Conservation (phyloP, 2,329 filamentous ascomycete species). For the Xylariaceae sp. region DNA sequence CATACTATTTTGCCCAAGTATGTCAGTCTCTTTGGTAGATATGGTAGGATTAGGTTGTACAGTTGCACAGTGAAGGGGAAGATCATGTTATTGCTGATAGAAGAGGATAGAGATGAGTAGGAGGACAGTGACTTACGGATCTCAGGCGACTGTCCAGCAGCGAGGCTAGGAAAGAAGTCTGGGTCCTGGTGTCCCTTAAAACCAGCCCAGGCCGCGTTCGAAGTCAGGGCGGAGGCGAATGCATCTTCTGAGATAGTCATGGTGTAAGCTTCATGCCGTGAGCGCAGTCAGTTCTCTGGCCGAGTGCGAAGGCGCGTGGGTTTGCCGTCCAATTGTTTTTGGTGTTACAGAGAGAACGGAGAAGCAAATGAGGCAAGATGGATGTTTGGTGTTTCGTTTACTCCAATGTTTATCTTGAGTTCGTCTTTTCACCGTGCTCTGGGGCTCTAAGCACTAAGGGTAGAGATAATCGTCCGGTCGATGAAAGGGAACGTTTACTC, state of each 20-base stretch:
- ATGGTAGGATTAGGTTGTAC: no score
- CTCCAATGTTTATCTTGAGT: no score
- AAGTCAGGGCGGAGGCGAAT: slow-evolving; percentile 60
- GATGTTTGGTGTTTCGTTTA: no score
- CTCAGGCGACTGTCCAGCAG: slow-evolving; percentile 61
- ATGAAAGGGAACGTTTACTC: slow-evolving; percentile 7
- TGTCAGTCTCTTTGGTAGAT: slow-evolving; percentile 7
- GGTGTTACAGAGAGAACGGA: no score
- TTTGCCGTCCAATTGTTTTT: no score
- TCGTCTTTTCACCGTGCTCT: no score
- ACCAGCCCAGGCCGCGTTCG: slow-evolving; percentile 67
- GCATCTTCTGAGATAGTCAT: slow-evolving; percentile 43
- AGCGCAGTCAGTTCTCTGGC: background rate
- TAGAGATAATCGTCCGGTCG: background rate
- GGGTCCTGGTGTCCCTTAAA: slow-evolving; percentile 64
- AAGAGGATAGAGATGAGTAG: background rate
- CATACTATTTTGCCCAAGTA: slow-evolving; percentile 53
- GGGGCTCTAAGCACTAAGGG: no score
- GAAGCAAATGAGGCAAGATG: no score
- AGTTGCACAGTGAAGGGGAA: no score
- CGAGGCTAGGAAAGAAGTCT: slow-evolving; percentile 64
- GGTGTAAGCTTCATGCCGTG: slow-evolving; percentile 1
- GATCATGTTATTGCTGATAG: background rate
- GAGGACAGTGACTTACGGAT: slow-evolving; percentile 44
- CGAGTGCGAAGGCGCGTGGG: no score